Base-by-base conservation (phyloP, 2,329 filamentous ascomycete genomes). In the Sporothrix brasiliensis region DNA sequence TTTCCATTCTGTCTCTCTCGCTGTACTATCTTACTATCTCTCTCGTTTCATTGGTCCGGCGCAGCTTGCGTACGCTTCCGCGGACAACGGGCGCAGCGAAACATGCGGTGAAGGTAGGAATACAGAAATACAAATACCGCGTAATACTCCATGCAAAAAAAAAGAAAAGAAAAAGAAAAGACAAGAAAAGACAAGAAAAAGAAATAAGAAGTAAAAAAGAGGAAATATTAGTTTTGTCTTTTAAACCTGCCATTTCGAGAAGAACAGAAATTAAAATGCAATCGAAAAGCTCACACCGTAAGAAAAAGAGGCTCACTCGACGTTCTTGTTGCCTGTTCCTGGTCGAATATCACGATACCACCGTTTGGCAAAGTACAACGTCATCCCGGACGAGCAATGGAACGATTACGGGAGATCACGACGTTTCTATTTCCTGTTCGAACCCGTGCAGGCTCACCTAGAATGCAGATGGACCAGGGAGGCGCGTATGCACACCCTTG, bases 11-110 rank as follows among this genome's bases (percentile, higher is more conserved):
- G 58, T 13, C 24, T 50, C 34, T 24, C 44, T 49, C 47, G 10
- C 44, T 39, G 14, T 52, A 4, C 19, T 24, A 11, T 19, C n/a
- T n/a, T n/a, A n/a, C n/a, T n/a, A n/a, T n/a, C n/a, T n/a, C 4
- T 34, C 30, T 39, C 10, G 10, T 56, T 50, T 56, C 34, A 68
- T 68, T 68, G 66, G 66, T 21, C 50, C 50, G 66, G 66, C 50
- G 21, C 16, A 11, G 34, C 21, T 19, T 68, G 39, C 66, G 50
- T 68, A 11, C 24, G 30, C 34, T 68, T 68, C 66, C 66, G 61
- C 21, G 30, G 24, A 11, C 49, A 54, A 21, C 52, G 63, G 47
- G 47, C 63, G 21, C 58, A 27, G 16, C 39, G 34, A n/a, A 66
- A 66, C 27, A 66, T 66, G 63, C 63, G 63, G 63, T 66, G 63